Percentiles rank a stretch among this genome's conserved stretches.
phyloP scores from a whole-genome alignment of 202 grass and related monocot genomes.

The Elaeis oleifera region DNA sequence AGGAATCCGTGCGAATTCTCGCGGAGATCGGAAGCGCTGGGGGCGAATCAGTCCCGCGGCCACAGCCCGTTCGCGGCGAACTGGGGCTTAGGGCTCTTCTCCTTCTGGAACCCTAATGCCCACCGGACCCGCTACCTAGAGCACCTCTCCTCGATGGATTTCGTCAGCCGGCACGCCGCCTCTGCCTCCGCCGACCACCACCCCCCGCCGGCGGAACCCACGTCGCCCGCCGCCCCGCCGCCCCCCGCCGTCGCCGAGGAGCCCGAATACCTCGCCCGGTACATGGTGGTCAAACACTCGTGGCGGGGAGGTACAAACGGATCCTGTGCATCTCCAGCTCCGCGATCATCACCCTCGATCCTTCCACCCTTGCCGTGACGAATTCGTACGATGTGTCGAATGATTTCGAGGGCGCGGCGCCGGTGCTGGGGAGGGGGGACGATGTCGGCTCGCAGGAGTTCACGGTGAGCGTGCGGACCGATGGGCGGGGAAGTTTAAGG shows the following conservation, averaged over 20 bases:
- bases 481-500: constrained; percentile 72
- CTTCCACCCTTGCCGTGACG: constrained; percentile 58
- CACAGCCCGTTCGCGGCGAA: constrained; percentile 24
- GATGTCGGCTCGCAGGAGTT: constrained; percentile 55
- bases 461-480: constrained; percentile 59
- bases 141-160: constrained; percentile 61
- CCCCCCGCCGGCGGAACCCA: not conserved
- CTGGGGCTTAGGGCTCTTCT: constrained; percentile 23
- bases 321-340: constrained; percentile 77
- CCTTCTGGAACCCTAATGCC: constrained; percentile 62
- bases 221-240: constrained; percentile 9
- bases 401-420: constrained; percentile 62
- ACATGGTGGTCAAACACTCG: constrained; percentile 88
- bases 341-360: constrained; percentile 79
- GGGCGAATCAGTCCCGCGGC: constrained; percentile 91
- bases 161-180: constrained; percentile 65
- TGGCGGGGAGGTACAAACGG: constrained; percentile 85
- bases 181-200: constrained; percentile 17
- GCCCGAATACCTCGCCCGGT: constrained; percentile 84
- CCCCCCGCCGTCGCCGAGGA: constrained; percentile 43
- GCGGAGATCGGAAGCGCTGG: constrained; percentile 76
- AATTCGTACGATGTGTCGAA: constrained; percentile 63
- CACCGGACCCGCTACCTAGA: constrained; percentile 50
- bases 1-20: no score
- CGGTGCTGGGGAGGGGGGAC: constrained; percentile 37